Conservation (phyloP, 768 basidiomycete genomes). For the Mycena alexandri region DNA sequence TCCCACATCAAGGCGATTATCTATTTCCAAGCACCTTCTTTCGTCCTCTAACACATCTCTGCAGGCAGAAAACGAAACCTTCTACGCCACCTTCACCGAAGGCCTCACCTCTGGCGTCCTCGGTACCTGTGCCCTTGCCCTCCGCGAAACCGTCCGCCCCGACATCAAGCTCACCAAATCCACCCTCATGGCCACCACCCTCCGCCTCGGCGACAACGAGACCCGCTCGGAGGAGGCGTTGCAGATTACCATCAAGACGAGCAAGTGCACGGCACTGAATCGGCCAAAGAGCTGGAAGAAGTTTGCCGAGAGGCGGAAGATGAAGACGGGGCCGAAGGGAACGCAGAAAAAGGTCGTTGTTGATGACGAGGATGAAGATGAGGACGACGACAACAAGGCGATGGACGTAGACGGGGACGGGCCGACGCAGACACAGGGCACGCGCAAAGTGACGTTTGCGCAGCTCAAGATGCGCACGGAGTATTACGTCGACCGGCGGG, state of each 20-base stretch:
- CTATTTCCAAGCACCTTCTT: conserved; percentile 12
- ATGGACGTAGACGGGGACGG: conserved; percentile 47
- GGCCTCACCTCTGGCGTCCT: conserved; percentile 63
- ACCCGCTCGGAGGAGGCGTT: conserved; percentile 77
- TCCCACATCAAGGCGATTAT: conserved; percentile 73
- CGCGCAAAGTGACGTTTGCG: conserved; percentile 46
- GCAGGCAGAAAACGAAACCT: neutral
- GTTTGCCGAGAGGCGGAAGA: conserved; percentile 60
- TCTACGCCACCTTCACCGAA: conserved; percentile 50
- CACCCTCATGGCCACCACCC: conserved; percentile 66
- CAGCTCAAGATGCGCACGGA: conserved; percentile 65
- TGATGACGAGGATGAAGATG: conserved; percentile 54
- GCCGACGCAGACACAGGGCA: conserved; percentile 38
- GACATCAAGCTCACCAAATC: conserved; percentile 80
- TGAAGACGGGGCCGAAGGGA: conserved; percentile 46
- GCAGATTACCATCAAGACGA: conserved; percentile 78
- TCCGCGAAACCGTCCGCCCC: conserved; percentile 71
- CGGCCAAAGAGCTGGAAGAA: conserved; percentile 86
- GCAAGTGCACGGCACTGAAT: conserved; percentile 82
- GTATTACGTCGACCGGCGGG: conserved; percentile 67
- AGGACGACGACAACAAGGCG: no score
- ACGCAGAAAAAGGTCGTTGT: conserved; percentile 46
- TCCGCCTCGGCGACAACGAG: conserved; percentile 85
- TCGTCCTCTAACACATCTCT: neutral
- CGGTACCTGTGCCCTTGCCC: conserved; percentile 74